Evolutionary conservation across 108 stramenopile species (phyloP).

Genomic region (Skeletonema menzelii): DNA sequence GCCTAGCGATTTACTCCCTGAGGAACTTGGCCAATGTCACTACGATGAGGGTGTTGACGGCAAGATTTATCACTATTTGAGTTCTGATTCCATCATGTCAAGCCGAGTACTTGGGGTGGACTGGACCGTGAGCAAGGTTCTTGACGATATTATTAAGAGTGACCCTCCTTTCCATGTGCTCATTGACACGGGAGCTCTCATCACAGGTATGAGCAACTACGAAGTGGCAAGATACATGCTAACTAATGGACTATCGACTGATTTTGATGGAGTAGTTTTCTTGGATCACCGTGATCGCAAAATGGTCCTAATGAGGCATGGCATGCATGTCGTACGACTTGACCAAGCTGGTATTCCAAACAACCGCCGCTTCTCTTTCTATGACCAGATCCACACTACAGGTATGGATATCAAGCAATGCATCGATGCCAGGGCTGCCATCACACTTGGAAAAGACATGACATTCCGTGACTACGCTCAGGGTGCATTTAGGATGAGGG

Average conservation of each 20-base stretch:
- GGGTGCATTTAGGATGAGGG: constrained; percentile 96
- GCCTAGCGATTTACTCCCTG: constrained; percentile 96
- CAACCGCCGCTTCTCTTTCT: constrained; percentile 92
- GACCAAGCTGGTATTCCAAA: constrained; percentile 88
- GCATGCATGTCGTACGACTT: constrained; percentile 81
- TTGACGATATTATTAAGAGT: constrained; percentile 79
- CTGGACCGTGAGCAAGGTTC: constrained; percentile 81
- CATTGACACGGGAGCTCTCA: constrained; percentile 95
- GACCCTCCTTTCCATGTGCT: constrained; percentile 89
- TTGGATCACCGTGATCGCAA: constrained; percentile 93
- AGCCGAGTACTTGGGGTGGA: constrained; percentile 61
- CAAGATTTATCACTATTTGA: constrained; percentile 92
- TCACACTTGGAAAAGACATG: constrained; percentile 98
- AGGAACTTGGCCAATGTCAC: constrained; percentile 96
- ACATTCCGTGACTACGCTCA: constrained; percentile 97
- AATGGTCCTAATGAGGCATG: constrained; percentile 87
- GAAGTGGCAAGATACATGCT: constrained; percentile 94
- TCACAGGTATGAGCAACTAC: constrained; percentile 95
- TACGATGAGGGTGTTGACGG: constrained; percentile 98
- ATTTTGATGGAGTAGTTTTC: constrained; percentile 95
- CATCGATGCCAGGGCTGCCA: constrained; percentile 85
- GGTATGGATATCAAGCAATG: constrained; percentile 98
- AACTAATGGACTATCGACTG: constrained; percentile 61
- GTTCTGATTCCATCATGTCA: constrained; percentile 84
- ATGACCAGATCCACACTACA: constrained; percentile 97